These are phyloP conservation scores for Calocybe cyanea DNA, from an alignment of 768 basidiomycete species.

Conservation along the genomic window DNA sequence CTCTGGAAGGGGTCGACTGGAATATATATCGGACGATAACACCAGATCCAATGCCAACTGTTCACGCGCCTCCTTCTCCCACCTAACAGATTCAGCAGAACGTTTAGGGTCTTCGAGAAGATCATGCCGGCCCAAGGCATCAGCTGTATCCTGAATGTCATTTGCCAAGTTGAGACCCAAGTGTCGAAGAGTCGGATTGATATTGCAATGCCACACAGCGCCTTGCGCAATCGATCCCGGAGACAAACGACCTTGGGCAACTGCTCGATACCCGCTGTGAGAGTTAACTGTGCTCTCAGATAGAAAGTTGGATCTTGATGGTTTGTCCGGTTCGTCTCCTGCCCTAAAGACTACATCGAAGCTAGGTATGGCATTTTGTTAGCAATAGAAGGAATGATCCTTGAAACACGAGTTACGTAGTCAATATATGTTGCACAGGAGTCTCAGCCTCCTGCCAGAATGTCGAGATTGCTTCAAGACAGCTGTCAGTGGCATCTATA, in stretches of 20 bases:
- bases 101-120: constrained; percentile 33
- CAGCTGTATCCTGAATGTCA: constrained; percentile 30
- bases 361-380: constrained; percentile 29
- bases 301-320: constrained; percentile 55
- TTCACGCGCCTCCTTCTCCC: constrained; percentile 54
- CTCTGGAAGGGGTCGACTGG: constrained; percentile 36
- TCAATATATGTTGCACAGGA: constrained; percentile 52
- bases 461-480: constrained; percentile 49
- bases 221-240: constrained; percentile 29
- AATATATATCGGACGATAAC: constrained; percentile 56
- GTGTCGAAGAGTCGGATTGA: constrained; percentile 40
- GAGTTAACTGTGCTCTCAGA: constrained; percentile 50
- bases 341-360: constrained; percentile 60
- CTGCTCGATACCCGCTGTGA: constrained; percentile 46
- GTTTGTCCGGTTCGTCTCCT: constrained; percentile 40
- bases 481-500: constrained; percentile 38
- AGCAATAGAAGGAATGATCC: neutral
- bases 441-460: constrained; percentile 53
- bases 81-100: constrained; percentile 36
- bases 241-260: constrained; percentile 46
- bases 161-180: constrained; percentile 35
- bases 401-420: constrained; percentile 42
- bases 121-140: constrained; percentile 41
- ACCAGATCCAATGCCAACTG: constrained; percentile 61
- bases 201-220: constrained; percentile 53